Percentiles rank a stretch among this genome's conserved stretches.
Conservation (phyloP, 2,329 filamentous ascomycete genomes). For the Alternaria triticina region DNA sequence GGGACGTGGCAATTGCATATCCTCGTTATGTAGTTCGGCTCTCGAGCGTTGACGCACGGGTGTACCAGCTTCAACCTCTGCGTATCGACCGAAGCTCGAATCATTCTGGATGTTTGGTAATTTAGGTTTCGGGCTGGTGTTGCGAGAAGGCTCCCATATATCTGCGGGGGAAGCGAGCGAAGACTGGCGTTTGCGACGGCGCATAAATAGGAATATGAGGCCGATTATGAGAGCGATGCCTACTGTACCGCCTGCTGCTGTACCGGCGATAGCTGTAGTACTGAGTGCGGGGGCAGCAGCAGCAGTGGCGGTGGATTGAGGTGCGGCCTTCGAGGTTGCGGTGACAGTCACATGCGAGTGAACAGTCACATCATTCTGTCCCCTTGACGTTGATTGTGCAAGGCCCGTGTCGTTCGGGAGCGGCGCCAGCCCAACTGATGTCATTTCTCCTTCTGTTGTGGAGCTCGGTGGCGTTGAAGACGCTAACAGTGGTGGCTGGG, state of each 20-base stretch:
- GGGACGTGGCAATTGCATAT: not conserved
- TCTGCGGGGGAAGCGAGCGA: not conserved
- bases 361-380: not conserved
- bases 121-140: not conserved
- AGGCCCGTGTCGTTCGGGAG: not conserved
- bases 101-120: not conserved
- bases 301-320: not conserved
- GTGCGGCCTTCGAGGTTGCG: not conserved
- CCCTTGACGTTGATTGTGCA: not conserved
- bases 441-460: not conserved
- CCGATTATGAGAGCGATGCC: slow-evolving; percentile 15
- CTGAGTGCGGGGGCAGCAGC: not conserved
- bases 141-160: not conserved
- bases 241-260: slow-evolving; percentile 19
- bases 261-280: slow-evolving; percentile 22
- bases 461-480: not conserved
- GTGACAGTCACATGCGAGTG: too few species aligned
- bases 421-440: not conserved
- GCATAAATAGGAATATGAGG: slow-evolving; percentile 14
- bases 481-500: not conserved
- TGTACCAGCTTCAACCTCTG: not conserved
- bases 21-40: not conserved
- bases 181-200: slow-evolving; percentile 6
- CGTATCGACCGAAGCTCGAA: not conserved
- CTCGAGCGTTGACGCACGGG: not conserved